A percentile compares a stretch with the other conserved stretches of the same genome.
These are phyloP conservation scores for Carex myosuroides DNA, from an alignment of 176 grass and related monocot genomes.

Conservation along the genomic window DNA sequence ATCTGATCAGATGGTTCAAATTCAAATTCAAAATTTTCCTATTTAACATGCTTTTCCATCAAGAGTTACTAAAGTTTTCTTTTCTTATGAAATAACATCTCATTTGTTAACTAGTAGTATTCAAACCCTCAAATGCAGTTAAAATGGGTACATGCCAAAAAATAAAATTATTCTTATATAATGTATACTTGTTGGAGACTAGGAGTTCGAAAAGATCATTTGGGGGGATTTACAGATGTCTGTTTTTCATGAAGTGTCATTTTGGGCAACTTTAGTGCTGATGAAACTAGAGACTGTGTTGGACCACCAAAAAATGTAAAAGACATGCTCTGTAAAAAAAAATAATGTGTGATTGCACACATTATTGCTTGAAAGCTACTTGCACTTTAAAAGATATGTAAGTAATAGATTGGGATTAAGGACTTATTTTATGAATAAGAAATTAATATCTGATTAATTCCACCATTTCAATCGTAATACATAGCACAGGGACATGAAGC, in stretches of 20 bases:
- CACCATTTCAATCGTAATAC: neutral
- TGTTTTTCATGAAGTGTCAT: neutral
- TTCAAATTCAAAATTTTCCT: too few relatives aligned
- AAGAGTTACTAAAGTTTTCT: too few relatives aligned
- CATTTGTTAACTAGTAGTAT: neutral
- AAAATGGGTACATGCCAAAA: neutral
- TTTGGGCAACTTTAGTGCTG: neutral
- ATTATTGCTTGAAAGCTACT: neutral
- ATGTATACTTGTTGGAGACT: neutral
- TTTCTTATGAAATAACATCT: neutral
- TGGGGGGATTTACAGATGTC: neutral
- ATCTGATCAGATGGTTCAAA: too few relatives aligned
- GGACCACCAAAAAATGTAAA: neutral
- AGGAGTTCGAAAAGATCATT: neutral
- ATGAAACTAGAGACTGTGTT: neutral
- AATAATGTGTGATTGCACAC: neutral
- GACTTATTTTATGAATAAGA: too few relatives aligned
- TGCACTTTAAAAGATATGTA: too few relatives aligned
- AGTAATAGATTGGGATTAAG: too few relatives aligned
- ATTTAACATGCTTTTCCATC: too few relatives aligned
- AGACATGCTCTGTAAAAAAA: neutral
- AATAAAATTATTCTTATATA: neutral
- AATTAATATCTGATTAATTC: neutral
- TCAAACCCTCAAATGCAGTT: neutral
- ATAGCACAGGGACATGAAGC: neutral